Conservation (phyloP, 2,329 filamentous ascomycete genomes). For the Aureobasidium zeae region DNA sequence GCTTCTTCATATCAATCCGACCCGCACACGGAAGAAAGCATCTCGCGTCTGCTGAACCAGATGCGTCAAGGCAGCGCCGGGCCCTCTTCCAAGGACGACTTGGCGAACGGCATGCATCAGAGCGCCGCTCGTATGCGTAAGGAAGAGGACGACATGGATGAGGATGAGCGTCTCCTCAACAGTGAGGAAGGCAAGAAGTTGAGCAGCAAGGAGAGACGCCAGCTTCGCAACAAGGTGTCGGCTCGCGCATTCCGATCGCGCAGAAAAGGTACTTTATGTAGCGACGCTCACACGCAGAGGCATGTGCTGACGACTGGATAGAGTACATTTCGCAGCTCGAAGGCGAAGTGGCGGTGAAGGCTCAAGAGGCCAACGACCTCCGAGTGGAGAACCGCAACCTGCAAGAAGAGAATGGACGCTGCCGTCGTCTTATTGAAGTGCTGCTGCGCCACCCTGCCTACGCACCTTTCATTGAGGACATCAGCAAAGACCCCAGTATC, state of each 20-base stretch:
- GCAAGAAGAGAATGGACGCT: slow-evolving; percentile 49
- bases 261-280: slow-evolving; percentile 69
- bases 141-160: slow-evolving; percentile 97
- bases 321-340: slow-evolving; percentile 97
- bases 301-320: slow-evolving; percentile 47
- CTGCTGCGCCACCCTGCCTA: slow-evolving; percentile 48
- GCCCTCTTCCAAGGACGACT: slow-evolving; percentile 38
- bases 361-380: slow-evolving; percentile 72
- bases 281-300: neutral
- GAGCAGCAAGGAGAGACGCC: slow-evolving; percentile 92
- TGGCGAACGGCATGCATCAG: slow-evolving; percentile 43
- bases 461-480: slow-evolving; percentile 38
- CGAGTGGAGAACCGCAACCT: slow-evolving; percentile 73
- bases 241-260: slow-evolving; percentile 95
- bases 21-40: slow-evolving; percentile 67
- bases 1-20: slow-evolving; percentile 35
- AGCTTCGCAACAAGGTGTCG: slow-evolving; percentile 98
- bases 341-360: slow-evolving; percentile 73
- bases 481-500: slow-evolving; percentile 32
- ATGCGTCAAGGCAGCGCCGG: slow-evolving; percentile 69
- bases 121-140: slow-evolving; percentile 72
- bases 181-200: slow-evolving; percentile 98
- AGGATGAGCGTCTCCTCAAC: slow-evolving; percentile 86
- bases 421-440: slow-evolving; percentile 63
- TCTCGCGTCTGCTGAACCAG: slow-evolving; percentile 82